Base-by-base conservation (phyloP, 306 rosid genomes). In the Rubus idaeus region DNA sequence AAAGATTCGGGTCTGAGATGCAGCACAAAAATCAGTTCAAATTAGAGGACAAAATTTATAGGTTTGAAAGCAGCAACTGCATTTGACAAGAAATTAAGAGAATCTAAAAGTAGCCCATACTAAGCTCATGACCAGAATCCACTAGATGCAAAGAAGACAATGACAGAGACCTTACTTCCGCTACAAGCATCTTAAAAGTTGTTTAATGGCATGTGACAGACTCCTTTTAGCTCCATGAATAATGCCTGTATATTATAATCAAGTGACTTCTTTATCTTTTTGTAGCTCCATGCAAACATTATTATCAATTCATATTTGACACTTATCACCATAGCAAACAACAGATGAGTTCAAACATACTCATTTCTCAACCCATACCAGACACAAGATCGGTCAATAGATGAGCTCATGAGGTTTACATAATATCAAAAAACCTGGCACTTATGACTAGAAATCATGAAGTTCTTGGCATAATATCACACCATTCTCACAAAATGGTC, bases 1-100 rank as follows among this genome's bases (percentile, higher is more conserved):
- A 87, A 73, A 55, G 91, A 85, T 60, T 83, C 91, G 12, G 84
- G 87, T 74, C 96, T 91, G 86, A 26, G 9, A 45, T 20, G 61
- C 67, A 76, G 73, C 76, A 70, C 70, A 69, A 58, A 66, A 53
- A 35, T 47, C 37, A 71, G 56, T 41, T 10, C 8, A 20, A 13
- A 56, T 70, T 57, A 5, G 14, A 44, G 21, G 21, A 56, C 3
- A 26, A 23, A 26, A 60, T 41, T 40, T 12, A 52, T 6, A 20
- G 8, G 41, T 23, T 56, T n/a, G 20, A 77, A 45, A 73, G 66
- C 47, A 60, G 46, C 44, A 44, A 39, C 67, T 21, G 39, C 12
- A 30, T 52, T 17, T 71, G 61, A 61, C 40, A 13, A 17, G 20
- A 45, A 44, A 44, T 26, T 67, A 40, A 58, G 68, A 44, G 60